phyloP scores from a whole-genome alignment of 139 green algal genomes.

The Chlamydomonas incerta region DNA sequence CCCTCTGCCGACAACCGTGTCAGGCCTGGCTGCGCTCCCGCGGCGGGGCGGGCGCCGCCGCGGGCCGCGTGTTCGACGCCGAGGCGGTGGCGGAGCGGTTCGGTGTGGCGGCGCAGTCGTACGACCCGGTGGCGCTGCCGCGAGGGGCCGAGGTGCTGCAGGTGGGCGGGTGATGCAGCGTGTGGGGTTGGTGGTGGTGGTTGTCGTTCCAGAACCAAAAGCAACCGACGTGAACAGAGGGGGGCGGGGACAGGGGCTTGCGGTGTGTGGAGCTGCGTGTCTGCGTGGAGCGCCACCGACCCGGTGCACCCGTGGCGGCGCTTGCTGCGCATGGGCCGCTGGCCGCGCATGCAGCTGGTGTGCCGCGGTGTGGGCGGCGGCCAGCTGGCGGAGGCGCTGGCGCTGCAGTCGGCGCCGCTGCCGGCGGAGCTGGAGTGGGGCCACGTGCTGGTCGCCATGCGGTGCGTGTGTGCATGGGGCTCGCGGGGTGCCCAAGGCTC shows the following conservation, averaged over 20 bases:
- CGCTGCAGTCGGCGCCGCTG: conserved; percentile 59
- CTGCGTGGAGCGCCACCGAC: no score
- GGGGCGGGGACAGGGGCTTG: no score
- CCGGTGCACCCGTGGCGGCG: not conserved
- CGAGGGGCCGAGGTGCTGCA: conserved; percentile 63
- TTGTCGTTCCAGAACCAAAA: no score
- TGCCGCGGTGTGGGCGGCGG: conserved; percentile 48
- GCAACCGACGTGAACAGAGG: no score
- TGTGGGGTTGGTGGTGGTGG: not conserved
- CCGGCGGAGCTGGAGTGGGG: conserved; percentile 85
- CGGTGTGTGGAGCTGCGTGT: no score
- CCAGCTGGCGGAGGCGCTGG: conserved; percentile 56
- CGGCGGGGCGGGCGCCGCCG: conserved; percentile 43
- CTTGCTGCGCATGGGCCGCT: not conserved
- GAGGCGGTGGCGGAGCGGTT: conserved; percentile 79
- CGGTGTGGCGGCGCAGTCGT: conserved; percentile 83
- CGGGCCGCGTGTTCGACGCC: conserved; percentile 68
- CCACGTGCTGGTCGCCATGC: conserved; percentile 76
- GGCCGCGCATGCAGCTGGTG: not conserved
- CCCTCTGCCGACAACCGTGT: not conserved
- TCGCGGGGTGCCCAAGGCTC: not conserved
- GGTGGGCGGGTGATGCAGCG: conserved; percentile 36
- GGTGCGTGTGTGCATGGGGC: not conserved
- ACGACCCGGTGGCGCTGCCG: conserved; percentile 78
- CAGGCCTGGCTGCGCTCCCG: conserved; percentile 59